Percentiles rank a stretch among this genome's conserved stretches.
These are phyloP conservation scores for Micractinium sp. DNA, from an alignment of 139 green algal genomes.

Conservation along the genomic window DNA sequence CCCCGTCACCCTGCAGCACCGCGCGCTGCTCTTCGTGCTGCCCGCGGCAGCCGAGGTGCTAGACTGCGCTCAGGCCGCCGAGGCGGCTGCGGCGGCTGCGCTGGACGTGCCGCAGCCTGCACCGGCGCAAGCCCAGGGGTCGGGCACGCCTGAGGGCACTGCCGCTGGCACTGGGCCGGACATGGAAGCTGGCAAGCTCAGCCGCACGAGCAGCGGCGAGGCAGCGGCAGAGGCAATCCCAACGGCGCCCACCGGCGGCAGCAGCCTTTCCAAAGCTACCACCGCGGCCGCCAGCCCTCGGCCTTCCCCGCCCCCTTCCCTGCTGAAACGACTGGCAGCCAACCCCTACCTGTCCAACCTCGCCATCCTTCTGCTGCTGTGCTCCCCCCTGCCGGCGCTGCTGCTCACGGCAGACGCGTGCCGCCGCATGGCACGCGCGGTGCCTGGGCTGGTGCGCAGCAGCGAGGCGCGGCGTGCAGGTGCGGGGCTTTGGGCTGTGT, in stretches of 20 bases:
- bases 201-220: too few relatives aligned
- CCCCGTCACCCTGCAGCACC: neutral
- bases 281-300: too few relatives aligned
- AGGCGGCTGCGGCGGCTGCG: neutral
- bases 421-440: neutral
- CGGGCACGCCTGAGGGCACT: neutral
- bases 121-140: neutral
- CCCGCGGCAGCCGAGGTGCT: neutral
- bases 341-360: neutral
- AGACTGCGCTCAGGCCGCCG: neutral
- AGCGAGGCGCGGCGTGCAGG: neutral
- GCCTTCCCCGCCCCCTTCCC: neutral
- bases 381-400: neutral
- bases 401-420: neutral
- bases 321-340: neutral
- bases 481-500: neutral
- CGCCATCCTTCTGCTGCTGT: neutral
- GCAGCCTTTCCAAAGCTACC: too few relatives aligned
- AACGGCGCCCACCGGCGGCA: neutral
- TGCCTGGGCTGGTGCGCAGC: neutral
- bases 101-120: neutral
- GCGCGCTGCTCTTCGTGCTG: constrained; percentile 1
- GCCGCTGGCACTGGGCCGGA: neutral
- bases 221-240: neutral
- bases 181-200: neutral